These are phyloP conservation scores for Ganoderma resinaceum DNA, from an alignment of 1,284 basidiomycete genomes.

Conservation along the genomic window DNA sequence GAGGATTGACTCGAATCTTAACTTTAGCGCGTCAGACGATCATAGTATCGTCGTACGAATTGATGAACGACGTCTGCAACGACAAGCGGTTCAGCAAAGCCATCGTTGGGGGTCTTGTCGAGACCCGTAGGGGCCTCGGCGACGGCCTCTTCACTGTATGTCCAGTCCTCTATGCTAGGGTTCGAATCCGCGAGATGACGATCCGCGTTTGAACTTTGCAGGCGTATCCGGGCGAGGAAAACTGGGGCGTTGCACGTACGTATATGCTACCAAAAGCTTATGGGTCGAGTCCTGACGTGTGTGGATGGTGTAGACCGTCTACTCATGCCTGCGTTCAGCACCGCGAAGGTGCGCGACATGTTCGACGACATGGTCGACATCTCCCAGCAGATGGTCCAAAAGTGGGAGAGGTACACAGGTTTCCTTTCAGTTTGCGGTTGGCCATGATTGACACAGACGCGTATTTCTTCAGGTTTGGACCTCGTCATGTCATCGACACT, in stretches of 20 bases:
- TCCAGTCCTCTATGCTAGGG: not conserved
- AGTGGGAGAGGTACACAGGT: conserved; percentile 50
- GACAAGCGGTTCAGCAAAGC: conserved; percentile 54
- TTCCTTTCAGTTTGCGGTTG: not conserved
- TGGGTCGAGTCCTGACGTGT: not conserved
- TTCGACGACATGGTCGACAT: conserved; percentile 59
- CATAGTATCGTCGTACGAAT: conserved; percentile 46
- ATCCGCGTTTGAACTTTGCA: conserved; percentile 11
- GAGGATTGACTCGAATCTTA: not conserved
- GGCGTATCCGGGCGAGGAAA: conserved; percentile 51
- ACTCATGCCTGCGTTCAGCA: conserved; percentile 60
- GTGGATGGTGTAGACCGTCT: conserved; percentile 48
- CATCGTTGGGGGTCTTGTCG: conserved; percentile 42
- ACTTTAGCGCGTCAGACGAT: conserved; percentile 40
- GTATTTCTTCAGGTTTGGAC: conserved; percentile 46
- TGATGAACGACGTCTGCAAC: conserved; percentile 53
- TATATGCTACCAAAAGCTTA: not conserved
- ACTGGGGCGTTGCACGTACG: conserved; percentile 57
- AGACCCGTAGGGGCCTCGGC: conserved; percentile 51
- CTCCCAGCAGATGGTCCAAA: conserved; percentile 53
- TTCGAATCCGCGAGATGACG: not conserved
- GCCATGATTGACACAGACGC: not conserved
- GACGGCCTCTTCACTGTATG: conserved; percentile 55
- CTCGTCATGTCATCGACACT: conserved; percentile 49
- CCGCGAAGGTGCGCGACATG: conserved; percentile 54